Percentiles rank a stretch among this genome's conserved stretches.
These are phyloP conservation scores for Penicillium carneum DNA, from an alignment of 2,329 filamentous ascomycete genomes.

Conservation along the genomic window DNA sequence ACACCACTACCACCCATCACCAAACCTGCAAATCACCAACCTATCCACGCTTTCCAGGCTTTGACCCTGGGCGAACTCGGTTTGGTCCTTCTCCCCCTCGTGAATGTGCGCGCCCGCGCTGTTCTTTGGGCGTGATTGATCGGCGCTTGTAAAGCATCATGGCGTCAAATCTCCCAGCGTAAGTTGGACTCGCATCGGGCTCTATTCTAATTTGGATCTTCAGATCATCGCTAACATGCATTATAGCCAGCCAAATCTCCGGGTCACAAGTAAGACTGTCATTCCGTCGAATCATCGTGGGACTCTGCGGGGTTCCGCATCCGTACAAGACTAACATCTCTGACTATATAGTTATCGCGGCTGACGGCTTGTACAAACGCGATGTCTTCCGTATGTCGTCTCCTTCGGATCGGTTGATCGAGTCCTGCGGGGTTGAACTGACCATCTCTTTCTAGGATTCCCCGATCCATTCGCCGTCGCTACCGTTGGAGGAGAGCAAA, in stretches of 20 bases:
- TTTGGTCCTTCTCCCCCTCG: constrained; percentile 23
- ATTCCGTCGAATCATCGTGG: constrained; percentile 24
- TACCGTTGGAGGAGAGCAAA: constrained; percentile 96
- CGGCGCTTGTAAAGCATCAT: constrained; percentile 51
- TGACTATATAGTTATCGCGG: constrained; percentile 82
- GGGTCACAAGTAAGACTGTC: constrained; percentile 78
- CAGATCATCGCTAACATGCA: constrained; percentile 22
- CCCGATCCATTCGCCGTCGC: constrained; percentile 97
- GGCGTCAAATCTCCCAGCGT: constrained; percentile 70
- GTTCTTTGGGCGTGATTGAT: constrained; percentile 48
- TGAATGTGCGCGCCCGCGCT: constrained; percentile 49
- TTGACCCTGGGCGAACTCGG: constrained; percentile 24
- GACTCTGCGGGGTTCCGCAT: constrained; percentile 33
- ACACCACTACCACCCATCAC: constrained; percentile 24
- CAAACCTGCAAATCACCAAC: constrained; percentile 25
- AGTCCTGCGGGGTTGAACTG: constrained; percentile 25
- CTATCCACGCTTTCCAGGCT: constrained; percentile 24
- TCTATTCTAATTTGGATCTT: constrained; percentile 15
- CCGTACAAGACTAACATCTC: constrained; percentile 33
- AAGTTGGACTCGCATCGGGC: constrained; percentile 50
- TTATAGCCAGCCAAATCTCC: constrained; percentile 79
- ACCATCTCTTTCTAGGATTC: constrained; percentile 69
- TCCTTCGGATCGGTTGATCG: constrained; percentile 19
- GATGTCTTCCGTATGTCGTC: constrained; percentile 92
- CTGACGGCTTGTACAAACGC: constrained; percentile 97